Conservation (phyloP, 2,329 filamentous ascomycete genomes). For the Furcasterigmium furcatum region DNA sequence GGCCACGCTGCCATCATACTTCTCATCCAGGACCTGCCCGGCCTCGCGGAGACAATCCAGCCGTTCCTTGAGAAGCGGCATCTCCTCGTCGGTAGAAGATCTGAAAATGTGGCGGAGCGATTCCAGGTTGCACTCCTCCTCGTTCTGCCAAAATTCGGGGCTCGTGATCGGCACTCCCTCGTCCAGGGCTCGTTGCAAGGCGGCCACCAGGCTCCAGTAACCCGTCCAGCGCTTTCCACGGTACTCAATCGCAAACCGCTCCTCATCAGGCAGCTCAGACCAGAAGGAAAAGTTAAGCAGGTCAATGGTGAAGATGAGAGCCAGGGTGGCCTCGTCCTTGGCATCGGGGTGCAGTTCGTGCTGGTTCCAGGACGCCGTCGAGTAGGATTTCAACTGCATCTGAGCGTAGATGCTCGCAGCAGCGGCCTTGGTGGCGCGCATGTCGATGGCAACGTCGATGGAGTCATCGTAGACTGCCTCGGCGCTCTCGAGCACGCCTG, state of each 20-base stretch:
- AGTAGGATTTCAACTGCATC: constrained; percentile 84
- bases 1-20: constrained; percentile 71
- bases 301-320: constrained; percentile 98
- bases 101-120: constrained; percentile 76
- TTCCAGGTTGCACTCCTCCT: constrained; percentile 72
- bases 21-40: constrained; percentile 71
- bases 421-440: constrained; percentile 76
- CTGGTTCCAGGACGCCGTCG: constrained; percentile 79
- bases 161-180: constrained; percentile 90
- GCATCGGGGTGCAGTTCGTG: constrained; percentile 79
- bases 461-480: constrained; percentile 89
- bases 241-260: constrained; percentile 82
- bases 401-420: constrained; percentile 74
- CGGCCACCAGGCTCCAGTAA: constrained; percentile 91
- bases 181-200: constrained; percentile 81
- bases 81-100: constrained; percentile 80
- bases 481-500: constrained; percentile 76
- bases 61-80: constrained; percentile 78
- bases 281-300: constrained; percentile 96
- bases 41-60: constrained; percentile 80
- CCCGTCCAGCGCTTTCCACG: constrained; percentile 81
- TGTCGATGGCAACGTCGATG: constrained; percentile 88
- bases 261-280: constrained; percentile 67
- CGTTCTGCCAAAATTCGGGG: constrained; percentile 80
- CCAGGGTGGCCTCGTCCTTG: constrained; percentile 75